Conservation (phyloP, 2,329 filamentous ascomycete genomes). For the Rhytidhysteron rufulum region DNA sequence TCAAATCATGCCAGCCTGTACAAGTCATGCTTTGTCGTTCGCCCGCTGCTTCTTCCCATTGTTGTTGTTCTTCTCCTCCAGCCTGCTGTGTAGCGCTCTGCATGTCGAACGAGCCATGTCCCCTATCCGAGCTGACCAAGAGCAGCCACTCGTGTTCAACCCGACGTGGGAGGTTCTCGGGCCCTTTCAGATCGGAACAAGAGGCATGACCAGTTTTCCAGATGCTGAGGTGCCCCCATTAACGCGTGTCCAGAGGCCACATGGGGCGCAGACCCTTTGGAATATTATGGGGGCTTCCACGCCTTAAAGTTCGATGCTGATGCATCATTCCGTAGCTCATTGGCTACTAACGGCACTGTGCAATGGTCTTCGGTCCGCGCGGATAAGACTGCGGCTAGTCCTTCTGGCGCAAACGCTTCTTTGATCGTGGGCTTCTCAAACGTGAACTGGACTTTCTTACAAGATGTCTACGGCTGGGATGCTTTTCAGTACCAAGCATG, state of each 20-base stretch:
- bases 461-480: conserved; percentile 56
- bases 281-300: conserved; percentile 51
- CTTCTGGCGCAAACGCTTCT: conserved; percentile 30
- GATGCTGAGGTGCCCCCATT: conserved; percentile 7
- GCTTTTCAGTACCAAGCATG: conserved; percentile 58
- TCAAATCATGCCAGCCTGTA: no score
- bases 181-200: conserved; percentile 56
- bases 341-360: conserved; percentile 49
- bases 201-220: conserved; percentile 42
- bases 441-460: conserved; percentile 53
- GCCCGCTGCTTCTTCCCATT: no score
- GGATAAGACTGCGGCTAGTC: conserved; percentile 20
- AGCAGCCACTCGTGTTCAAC: conserved; percentile 26
- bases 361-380: conserved; percentile 44
- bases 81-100: conserved; percentile 14
- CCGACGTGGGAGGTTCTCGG: conserved; percentile 51
- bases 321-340: conserved; percentile 47
- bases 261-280: conserved; percentile 58
- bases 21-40: no score
- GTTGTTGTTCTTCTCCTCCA: conserved; percentile 3
- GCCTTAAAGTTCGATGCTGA: conserved; percentile 41
- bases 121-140: conserved; percentile 11
- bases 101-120: conserved; percentile 16
- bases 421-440: conserved; percentile 47
- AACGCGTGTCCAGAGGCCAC: conserved; percentile 44